Percentiles rank a stretch among this genome's conserved stretches.
These are phyloP conservation scores for Sporothrix inflata DNA, from an alignment of 2,329 filamentous ascomycete genomes.

Conservation along the genomic window DNA sequence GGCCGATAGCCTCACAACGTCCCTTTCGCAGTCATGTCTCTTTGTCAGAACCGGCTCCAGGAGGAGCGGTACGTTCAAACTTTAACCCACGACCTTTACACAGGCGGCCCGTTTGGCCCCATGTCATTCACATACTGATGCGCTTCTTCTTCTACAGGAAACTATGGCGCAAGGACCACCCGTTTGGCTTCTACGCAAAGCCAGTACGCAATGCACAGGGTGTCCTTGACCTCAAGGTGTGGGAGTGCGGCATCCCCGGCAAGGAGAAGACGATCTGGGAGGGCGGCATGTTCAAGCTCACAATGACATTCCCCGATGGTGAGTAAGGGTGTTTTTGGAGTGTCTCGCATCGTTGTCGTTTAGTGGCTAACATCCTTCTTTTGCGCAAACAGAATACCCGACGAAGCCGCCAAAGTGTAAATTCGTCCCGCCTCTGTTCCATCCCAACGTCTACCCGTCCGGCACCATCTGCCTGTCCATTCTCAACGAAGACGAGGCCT, in stretches of 20 bases:
- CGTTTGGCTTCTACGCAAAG: constrained; percentile 95
- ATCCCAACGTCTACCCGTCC: constrained; percentile 97
- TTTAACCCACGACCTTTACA: background rate
- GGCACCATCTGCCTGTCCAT: constrained; percentile 97
- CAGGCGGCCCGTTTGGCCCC: background rate
- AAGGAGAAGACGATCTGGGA: constrained; percentile 98
- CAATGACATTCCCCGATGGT: constrained; percentile 92
- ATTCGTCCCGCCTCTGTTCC: constrained; percentile 87
- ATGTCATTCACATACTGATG: background rate
- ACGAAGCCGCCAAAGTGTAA: constrained; percentile 98
- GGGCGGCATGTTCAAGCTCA: constrained; percentile 94
- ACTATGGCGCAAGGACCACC: constrained; percentile 95
- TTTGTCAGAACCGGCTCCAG: constrained; percentile 84
- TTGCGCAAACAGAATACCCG: constrained; percentile 73
- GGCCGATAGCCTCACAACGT: background rate
- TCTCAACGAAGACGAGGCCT: constrained; percentile 96
- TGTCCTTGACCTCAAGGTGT: constrained; percentile 87
- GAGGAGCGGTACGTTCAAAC: constrained; percentile 73
- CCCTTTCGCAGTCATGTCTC: constrained; percentile 64
- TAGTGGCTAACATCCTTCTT: constrained; percentile 14
- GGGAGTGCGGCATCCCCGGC: constrained; percentile 95
- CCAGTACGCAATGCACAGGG: constrained; percentile 79
- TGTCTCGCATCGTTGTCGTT: background rate
- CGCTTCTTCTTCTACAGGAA: constrained; percentile 60
- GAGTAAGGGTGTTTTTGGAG: constrained; percentile 39